These are phyloP conservation scores for Termitomyces heimii DNA, from an alignment of 768 basidiomycete species.

Conservation along the genomic window DNA sequence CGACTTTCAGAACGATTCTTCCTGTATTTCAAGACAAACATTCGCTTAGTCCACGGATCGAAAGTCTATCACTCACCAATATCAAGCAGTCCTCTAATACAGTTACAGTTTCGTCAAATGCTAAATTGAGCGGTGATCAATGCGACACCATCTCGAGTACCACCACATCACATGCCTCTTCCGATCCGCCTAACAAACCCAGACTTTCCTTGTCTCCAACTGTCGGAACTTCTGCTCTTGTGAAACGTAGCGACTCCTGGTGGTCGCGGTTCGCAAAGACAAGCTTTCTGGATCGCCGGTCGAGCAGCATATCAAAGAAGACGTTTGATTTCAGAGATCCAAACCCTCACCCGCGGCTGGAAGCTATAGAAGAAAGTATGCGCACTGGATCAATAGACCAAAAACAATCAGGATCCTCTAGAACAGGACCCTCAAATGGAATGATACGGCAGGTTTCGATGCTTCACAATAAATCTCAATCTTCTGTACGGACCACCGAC, in stretches of 20 bases:
- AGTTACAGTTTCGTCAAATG: slow-evolving; percentile 21
- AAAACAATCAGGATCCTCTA: slow-evolving; percentile 5
- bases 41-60: slow-evolving; percentile 32
- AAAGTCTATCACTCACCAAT: slow-evolving; percentile 29
- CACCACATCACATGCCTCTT: slow-evolving; percentile 25
- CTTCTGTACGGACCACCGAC: slow-evolving; percentile 60
- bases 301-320: slow-evolving; percentile 30
- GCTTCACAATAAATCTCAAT: slow-evolving; percentile 43
- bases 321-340: slow-evolving; percentile 71
- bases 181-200: slow-evolving; percentile 19
- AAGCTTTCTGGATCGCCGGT: slow-evolving; percentile 54
- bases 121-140: slow-evolving; percentile 22
- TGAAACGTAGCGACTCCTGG: slow-evolving; percentile 70
- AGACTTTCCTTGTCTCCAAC: slow-evolving; percentile 33
- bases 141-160: slow-evolving; percentile 14
- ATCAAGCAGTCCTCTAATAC: slow-evolving; percentile 19
- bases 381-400: slow-evolving; percentile 23
- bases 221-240: slow-evolving; percentile 34
- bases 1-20: slow-evolving; percentile 23
- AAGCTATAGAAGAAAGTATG: slow-evolving; percentile 49
- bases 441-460: slow-evolving; percentile 9
- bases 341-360: slow-evolving; percentile 63
- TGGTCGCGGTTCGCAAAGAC: slow-evolving; percentile 71
- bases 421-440: slow-evolving; percentile 4
- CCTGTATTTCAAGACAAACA: slow-evolving; percentile 26